Conservation (phyloP, 495 filamentous ascomycete genomes). For the Aspergillus mulundensis region DNA sequence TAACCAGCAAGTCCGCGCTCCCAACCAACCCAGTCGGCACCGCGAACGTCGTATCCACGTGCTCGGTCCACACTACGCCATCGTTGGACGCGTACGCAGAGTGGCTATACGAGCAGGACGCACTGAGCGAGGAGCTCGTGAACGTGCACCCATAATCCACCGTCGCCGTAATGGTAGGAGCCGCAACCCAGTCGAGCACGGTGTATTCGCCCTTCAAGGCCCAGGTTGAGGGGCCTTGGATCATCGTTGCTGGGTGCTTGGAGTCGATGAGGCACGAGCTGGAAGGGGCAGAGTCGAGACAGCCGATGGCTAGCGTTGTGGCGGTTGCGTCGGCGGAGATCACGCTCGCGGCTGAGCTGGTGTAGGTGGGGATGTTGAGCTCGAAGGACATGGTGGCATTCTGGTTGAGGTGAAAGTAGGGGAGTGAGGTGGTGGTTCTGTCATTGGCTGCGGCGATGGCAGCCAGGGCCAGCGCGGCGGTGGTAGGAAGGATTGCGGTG, state of each 20-base stretch:
- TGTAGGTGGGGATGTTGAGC: too few relatives aligned
- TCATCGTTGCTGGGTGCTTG: neutral
- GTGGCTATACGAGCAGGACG: neutral
- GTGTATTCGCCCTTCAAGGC: neutral
- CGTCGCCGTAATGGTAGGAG: neutral
- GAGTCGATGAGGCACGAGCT: neutral
- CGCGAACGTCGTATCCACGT: neutral
- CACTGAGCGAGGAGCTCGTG: neutral
- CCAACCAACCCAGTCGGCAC: neutral
- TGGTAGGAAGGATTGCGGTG: too few relatives aligned
- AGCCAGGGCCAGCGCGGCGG: too few relatives aligned
- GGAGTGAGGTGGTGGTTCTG: too few relatives aligned
- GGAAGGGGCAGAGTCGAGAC: neutral
- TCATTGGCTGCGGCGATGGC: too few relatives aligned
- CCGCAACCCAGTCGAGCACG: neutral
- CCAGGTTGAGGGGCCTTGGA: neutral
- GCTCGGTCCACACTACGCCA: neutral
- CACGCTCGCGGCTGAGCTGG: too few relatives aligned
- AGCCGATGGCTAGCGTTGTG: too few relatives aligned
- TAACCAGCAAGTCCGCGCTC: neutral
- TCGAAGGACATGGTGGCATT: too few relatives aligned
- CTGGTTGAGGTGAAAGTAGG: too few relatives aligned
- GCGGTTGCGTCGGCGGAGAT: too few relatives aligned
- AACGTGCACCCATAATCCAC: neutral
- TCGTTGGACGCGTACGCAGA: neutral